phyloP scores from a whole-genome alignment of 768 basidiomycete genomes.

The Pisolithus microcarpus region DNA sequence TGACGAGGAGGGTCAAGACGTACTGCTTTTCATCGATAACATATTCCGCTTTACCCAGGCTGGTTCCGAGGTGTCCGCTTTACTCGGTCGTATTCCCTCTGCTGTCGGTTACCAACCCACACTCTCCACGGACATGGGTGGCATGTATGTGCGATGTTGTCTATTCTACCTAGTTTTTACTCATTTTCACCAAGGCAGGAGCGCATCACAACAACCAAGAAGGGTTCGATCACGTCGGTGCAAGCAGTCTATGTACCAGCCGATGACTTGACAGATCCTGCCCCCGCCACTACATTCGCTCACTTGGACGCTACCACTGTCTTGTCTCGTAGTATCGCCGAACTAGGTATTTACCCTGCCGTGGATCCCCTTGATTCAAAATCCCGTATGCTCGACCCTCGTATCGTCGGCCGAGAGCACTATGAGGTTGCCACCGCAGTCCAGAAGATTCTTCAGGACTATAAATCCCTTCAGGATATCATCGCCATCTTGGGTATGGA shows the following conservation, averaged over 20 bases:
- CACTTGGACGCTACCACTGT: slow-evolving; percentile 99
- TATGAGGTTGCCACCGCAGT: slow-evolving; percentile 95
- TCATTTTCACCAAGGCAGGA: slow-evolving; percentile 65
- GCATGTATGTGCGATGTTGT: slow-evolving; percentile 59
- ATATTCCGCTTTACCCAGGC: slow-evolving; percentile 99
- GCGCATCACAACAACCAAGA: slow-evolving; percentile 99
- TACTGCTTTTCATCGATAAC: slow-evolving; percentile 99
- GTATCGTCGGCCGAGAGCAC: slow-evolving; percentile 93
- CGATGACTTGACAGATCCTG: slow-evolving; percentile 99
- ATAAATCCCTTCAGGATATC: slow-evolving; percentile 97
- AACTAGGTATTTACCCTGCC: slow-evolving; percentile 99
- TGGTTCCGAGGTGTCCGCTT: slow-evolving; percentile 99
- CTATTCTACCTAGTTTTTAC: neutral
- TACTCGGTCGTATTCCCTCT: slow-evolving; percentile 99
- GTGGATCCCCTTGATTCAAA: slow-evolving; percentile 99
- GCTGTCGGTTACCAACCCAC: slow-evolving; percentile 99
- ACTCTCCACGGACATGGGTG: slow-evolving; percentile 99
- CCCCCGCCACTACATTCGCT: slow-evolving; percentile 98
- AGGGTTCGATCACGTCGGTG: slow-evolving; percentile 99
- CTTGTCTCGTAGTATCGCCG: slow-evolving; percentile 97
- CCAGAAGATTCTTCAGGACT: slow-evolving; percentile 96
- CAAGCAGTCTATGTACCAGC: slow-evolving; percentile 99
- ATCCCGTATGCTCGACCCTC: slow-evolving; percentile 99
- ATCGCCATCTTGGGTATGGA: slow-evolving; percentile 99
- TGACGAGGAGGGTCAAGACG: slow-evolving; percentile 99